phyloP scores from a whole-genome alignment of 176 grass and related monocot species.

The Tuctoria greenei region DNA sequence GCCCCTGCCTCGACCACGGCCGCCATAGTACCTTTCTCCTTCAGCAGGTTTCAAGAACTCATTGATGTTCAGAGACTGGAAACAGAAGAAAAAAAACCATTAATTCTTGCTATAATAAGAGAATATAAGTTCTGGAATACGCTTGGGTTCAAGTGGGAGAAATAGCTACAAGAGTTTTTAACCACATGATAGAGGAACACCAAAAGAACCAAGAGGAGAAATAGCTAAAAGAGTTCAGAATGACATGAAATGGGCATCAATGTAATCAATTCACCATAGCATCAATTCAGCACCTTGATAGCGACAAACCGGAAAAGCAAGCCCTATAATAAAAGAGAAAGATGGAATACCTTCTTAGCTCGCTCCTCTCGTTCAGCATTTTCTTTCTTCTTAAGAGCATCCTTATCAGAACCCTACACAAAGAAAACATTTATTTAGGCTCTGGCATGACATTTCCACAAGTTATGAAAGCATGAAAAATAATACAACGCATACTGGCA shows the following conservation, averaged over 20 bases:
- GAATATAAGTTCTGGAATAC: not conserved
- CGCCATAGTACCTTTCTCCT: slow-evolving; percentile 62
- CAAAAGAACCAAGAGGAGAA: not conserved
- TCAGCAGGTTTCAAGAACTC: slow-evolving; percentile 89
- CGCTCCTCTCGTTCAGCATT: slow-evolving; percentile 84
- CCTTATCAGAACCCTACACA: slow-evolving; percentile 78
- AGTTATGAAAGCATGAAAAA: slow-evolving; percentile 5
- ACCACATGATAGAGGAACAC: not conserved
- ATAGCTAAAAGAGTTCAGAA: not conserved
- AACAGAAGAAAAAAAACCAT: not conserved
- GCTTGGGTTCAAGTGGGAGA: not conserved
- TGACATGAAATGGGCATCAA: not conserved
- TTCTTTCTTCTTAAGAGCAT: slow-evolving; percentile 82
- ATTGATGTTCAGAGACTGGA: slow-evolving; percentile 70
- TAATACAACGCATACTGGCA: not conserved
- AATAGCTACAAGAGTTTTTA: not conserved
- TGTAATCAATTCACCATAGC: not conserved
- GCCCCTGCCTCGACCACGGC: slow-evolving; percentile 66
- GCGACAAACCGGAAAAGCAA: not conserved
- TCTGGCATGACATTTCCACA: not conserved
- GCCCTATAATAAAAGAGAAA: not conserved
- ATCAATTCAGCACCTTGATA: not conserved
- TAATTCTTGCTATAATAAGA: not conserved
- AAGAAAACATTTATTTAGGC: not conserved
- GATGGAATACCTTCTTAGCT: slow-evolving; percentile 60